These are phyloP conservation scores for Tilletia horrida DNA, from an alignment of 1,284 basidiomycete genomes.

Conservation along the genomic window DNA sequence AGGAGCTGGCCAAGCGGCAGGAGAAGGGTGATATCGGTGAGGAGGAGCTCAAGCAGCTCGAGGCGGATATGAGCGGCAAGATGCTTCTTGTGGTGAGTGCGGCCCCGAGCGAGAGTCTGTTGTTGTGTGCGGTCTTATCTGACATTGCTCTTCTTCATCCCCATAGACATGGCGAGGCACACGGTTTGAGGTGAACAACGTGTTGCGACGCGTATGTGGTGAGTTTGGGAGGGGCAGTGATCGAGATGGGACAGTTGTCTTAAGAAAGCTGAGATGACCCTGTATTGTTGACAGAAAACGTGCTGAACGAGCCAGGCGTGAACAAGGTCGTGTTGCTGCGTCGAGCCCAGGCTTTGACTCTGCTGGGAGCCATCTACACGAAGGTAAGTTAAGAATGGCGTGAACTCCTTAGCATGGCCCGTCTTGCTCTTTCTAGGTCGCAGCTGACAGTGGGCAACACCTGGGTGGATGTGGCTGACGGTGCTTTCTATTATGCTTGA, in stretches of 20 bases:
- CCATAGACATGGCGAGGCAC: slow-evolving; percentile 27
- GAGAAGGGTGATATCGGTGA: slow-evolving; percentile 84
- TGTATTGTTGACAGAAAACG: slow-evolving; percentile 38
- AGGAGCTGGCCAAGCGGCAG: slow-evolving; percentile 88
- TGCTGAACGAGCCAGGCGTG: slow-evolving; percentile 53
- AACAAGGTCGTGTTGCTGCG: slow-evolving; percentile 48
- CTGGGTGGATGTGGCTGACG: too few relatives aligned
- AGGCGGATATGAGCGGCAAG: slow-evolving; percentile 92
- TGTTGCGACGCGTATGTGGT: slow-evolving; percentile 26
- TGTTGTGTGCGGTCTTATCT: not conserved
- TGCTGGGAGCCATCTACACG: slow-evolving; percentile 52
- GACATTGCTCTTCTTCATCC: not conserved
- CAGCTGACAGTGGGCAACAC: too few relatives aligned
- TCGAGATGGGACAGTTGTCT: too few relatives aligned
- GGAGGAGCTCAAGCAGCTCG: slow-evolving; percentile 66
- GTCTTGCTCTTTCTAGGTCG: too few relatives aligned
- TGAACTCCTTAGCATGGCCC: not conserved
- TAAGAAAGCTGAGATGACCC: too few relatives aligned
- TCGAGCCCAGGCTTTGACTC: slow-evolving; percentile 47
- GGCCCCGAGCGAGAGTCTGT: not conserved
- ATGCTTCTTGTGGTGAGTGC: slow-evolving; percentile 37
- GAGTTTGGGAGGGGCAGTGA: slow-evolving; percentile 28
- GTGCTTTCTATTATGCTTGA: not conserved
- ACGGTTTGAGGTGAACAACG: slow-evolving; percentile 43
- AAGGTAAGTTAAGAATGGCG: not conserved